Conservation (phyloP, 2,329 filamentous ascomycete species). For the Aspergillus uvarum region DNA sequence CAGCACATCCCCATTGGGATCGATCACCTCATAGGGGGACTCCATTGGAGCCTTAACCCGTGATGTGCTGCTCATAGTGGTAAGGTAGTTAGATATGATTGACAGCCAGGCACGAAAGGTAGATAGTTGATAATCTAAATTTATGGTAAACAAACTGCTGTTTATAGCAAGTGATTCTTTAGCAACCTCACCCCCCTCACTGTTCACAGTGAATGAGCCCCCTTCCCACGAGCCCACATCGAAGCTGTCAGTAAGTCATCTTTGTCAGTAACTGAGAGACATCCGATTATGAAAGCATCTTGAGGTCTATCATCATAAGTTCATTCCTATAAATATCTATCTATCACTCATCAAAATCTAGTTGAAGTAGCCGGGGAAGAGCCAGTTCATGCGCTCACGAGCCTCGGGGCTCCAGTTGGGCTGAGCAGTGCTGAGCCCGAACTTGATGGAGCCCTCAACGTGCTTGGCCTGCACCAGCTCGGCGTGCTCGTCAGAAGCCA, state of each 20-base stretch:
- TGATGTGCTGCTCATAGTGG: background rate
- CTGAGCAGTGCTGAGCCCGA: constrained; percentile 81
- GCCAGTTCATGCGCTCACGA: constrained; percentile 75
- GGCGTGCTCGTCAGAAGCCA: constrained; percentile 72
- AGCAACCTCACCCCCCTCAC: background rate
- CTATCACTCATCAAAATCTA: constrained; percentile 21
- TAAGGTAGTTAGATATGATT: background rate
- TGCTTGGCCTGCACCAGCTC: constrained; percentile 79
- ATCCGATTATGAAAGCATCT: background rate
- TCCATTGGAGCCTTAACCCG: background rate
- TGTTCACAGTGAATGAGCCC: background rate
- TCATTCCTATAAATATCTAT: background rate
- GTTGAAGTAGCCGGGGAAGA: constrained; percentile 79
- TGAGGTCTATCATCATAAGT: background rate
- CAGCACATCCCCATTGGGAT: constrained; percentile 9
- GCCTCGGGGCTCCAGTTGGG: constrained; percentile 71
- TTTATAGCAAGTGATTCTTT: background rate
- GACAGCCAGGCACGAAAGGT: too few relatives aligned
- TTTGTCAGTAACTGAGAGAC: too few relatives aligned
- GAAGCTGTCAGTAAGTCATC: too few relatives aligned
- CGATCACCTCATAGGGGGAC: background rate
- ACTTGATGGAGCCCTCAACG: constrained; percentile 71
- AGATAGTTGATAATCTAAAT: too few relatives aligned
- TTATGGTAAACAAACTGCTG: too few relatives aligned
- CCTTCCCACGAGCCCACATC: too few relatives aligned